phyloP scores from a whole-genome alignment of 495 filamentous ascomycete species.

The Hyaloscypha variabilis region DNA sequence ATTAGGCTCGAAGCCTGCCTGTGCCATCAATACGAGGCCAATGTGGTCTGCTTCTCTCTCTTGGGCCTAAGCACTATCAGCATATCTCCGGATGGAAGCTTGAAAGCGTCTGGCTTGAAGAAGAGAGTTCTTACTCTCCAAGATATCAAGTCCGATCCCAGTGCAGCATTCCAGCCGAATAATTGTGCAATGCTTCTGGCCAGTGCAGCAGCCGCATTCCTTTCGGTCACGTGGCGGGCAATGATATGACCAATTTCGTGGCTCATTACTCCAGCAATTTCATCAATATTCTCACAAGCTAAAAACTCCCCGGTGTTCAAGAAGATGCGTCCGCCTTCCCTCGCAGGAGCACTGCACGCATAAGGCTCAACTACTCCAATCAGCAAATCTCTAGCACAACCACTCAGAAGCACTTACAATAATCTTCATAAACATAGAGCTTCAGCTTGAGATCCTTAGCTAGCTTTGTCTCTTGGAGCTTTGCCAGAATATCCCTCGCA shows the following conservation, averaged over 20 bases:
- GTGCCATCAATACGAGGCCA: constrained; percentile 11
- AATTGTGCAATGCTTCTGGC: constrained; percentile 1
- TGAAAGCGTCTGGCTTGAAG: not conserved
- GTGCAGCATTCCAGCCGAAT: constrained; percentile 8
- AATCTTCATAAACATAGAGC: constrained; percentile 11
- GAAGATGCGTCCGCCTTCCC: constrained; percentile 10
- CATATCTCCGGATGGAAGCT: not conserved
- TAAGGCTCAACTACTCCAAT: constrained; percentile 3
- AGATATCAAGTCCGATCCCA: constrained; percentile 11
- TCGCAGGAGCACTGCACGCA: constrained; percentile 2
- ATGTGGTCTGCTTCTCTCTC: constrained; percentile 20
- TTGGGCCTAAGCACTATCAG: constrained; percentile 1
- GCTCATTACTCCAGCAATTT: constrained; percentile 9
- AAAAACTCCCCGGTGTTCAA: constrained; percentile 9
- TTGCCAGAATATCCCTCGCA: constrained; percentile 1
- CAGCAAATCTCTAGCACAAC: not conserved
- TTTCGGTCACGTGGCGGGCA: constrained; percentile 7
- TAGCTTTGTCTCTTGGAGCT: constrained; percentile 5
- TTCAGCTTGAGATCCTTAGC: constrained; percentile 6
- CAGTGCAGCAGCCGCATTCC: not conserved
- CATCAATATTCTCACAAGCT: constrained; percentile 3
- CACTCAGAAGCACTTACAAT: not conserved
- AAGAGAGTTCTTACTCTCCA: constrained; percentile 3
- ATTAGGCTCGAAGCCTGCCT: constrained; percentile 16
- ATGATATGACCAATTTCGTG: constrained; percentile 16